These are phyloP conservation scores for Penicillium expansum DNA, from an alignment of 2,329 filamentous ascomycete genomes.

Conservation along the genomic window DNA sequence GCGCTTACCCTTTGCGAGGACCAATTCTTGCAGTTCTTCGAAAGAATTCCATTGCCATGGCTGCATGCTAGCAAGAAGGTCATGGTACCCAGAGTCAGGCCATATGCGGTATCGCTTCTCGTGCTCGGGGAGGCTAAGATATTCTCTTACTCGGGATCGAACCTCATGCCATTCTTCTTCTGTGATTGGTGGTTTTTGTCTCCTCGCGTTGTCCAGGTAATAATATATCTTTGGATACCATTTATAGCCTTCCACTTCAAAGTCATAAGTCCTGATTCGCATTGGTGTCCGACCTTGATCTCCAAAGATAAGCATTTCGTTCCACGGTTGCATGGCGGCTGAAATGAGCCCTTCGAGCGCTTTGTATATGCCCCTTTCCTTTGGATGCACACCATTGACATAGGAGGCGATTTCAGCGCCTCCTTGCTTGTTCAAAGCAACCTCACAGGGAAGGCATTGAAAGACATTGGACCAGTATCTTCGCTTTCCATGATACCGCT, in stretches of 20 bases:
- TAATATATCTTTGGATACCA: not conserved
- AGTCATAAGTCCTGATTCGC: constrained; percentile 11
- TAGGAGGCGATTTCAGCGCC: constrained; percentile 1
- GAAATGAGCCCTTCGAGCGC: constrained; percentile 3
- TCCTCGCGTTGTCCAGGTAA: not conserved
- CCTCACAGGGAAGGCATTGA: constrained; percentile 8
- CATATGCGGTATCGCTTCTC: constrained; percentile 2
- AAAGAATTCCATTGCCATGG: not conserved
- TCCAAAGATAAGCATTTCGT: constrained; percentile 4
- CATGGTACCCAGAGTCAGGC: not conserved
- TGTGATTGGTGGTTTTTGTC: not conserved
- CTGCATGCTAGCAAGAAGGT: constrained; percentile 2
- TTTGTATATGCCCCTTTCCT: constrained; percentile 5
- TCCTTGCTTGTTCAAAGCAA: not conserved
- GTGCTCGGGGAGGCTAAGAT: constrained; percentile 2
- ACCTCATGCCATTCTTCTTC: constrained; percentile 3
- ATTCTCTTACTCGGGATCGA: constrained; percentile 7
- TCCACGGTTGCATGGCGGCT: constrained; percentile 1
- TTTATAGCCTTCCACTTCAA: constrained; percentile 1
- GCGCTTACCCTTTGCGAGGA: not conserved
- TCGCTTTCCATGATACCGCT: not conserved
- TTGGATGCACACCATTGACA: constrained; percentile 6
- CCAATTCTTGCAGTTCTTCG: not conserved
- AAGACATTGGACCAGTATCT: constrained; percentile 3
- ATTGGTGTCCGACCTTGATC: constrained; percentile 8